These are phyloP conservation scores for Colletotrichum magnum DNA, from an alignment of 2,329 filamentous ascomycete genomes.

Conservation along the genomic window DNA sequence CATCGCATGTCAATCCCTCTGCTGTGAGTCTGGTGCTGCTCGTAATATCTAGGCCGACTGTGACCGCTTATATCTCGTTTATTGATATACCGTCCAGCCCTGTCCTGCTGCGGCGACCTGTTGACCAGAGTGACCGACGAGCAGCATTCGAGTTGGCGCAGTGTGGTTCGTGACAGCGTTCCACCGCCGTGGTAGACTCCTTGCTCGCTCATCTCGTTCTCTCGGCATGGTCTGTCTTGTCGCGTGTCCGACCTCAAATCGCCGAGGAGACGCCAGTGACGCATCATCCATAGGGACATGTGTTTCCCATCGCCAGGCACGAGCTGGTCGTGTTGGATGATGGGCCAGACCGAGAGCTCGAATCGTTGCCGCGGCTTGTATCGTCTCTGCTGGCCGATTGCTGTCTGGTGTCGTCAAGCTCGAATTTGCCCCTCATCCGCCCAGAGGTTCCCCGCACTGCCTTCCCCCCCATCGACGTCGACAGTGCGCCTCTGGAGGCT, in stretches of 20 bases:
- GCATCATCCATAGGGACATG: not conserved
- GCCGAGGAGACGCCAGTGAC: slow-evolving; percentile 22
- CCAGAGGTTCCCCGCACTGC: slow-evolving; percentile 34
- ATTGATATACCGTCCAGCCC: slow-evolving; percentile 9
- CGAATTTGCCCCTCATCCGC: slow-evolving; percentile 32
- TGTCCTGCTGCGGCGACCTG: not conserved
- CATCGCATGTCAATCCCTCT: slow-evolving; percentile 33
- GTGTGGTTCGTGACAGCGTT: slow-evolving; percentile 1
- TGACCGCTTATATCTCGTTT: slow-evolving; percentile 9
- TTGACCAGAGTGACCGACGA: not conserved
- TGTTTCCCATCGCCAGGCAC: slow-evolving; percentile 7
- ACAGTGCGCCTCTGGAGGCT: slow-evolving; percentile 23
- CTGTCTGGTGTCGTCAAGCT: slow-evolving; percentile 18
- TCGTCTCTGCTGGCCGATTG: not conserved
- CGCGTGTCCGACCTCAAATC: slow-evolving; percentile 4
- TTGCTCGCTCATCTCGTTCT: not conserved
- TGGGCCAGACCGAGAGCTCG: slow-evolving; percentile 4
- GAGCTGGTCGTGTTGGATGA: not conserved
- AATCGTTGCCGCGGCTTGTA: slow-evolving; percentile 2
- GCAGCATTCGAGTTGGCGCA: slow-evolving; percentile 4
- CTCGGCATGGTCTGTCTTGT: slow-evolving; percentile 7
- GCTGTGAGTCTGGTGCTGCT: slow-evolving; percentile 18
- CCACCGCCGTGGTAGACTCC: not conserved
- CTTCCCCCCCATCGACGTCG: slow-evolving; percentile 13
- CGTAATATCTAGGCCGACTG: not conserved